Base-by-base conservation (phyloP, 2,329 filamentous ascomycete genomes). In the Triangularia verruculosa region DNA sequence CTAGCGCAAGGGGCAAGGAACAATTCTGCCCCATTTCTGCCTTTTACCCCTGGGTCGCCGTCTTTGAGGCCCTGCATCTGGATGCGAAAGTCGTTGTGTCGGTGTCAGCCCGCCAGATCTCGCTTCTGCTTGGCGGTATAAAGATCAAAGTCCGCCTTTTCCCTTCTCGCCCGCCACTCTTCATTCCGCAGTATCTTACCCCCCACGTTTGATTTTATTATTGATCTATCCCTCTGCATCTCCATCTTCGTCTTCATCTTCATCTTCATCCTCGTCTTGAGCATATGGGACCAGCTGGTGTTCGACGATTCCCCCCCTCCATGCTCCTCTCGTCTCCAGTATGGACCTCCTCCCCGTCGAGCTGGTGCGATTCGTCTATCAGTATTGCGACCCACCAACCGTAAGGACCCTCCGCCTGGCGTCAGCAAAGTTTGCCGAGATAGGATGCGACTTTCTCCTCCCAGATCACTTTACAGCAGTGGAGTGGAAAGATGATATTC, bases 401-500 rank as follows among this genome's bases (percentile, higher is more conserved):
- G 76, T 80, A 43, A 74, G 74, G 63, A 73, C 69, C 60, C 74
- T 83, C 43, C 78, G 82, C 12, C 76, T 78, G 28, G 72, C 72
- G 57, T 78, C 74, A 39, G 72, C 70, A 13, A 73, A 71, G 25
- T 70, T 78, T 39, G 79, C 79, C 43, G 74, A 77, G 28, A 71
- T 80, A 2, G 79, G 79, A 61, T 78, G 78, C 64, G 76, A 79
- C 24, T 79, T 76, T 63, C 71, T 82, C 63, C 67, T 82, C 25
- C 69, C 73, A n/a, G 68, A 77, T 2, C 67, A 72, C 60, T 82
- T 84, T 70, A 74, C 72, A 24, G 75, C 76, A 17, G 71, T 81
- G 54, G 76, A 76, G 58, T 82, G 79, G 77, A 76, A 77, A 59
- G 74, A 80, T 68, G 81, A 83, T 66, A 75, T 80, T 51, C 72